Percentiles rank a stretch among this genome's conserved stretches.
These are phyloP conservation scores for Castanopsis chinensis DNA, from an alignment of 306 rosid species.

Conservation along the genomic window DNA sequence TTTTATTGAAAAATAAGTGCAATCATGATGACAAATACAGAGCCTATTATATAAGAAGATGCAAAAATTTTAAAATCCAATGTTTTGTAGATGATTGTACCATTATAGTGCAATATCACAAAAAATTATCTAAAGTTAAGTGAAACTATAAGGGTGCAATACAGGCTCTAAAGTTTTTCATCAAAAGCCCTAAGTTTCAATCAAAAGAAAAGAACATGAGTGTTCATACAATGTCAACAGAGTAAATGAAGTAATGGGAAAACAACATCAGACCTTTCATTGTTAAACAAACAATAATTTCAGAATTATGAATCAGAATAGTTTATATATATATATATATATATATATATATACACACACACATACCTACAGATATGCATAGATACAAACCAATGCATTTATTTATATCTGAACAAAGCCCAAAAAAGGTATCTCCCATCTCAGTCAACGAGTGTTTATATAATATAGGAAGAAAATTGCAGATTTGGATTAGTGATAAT, in stretches of 20 bases:
- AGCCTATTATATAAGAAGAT: background rate
- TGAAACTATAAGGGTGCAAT: background rate
- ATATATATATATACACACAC: background rate
- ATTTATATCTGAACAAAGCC: background rate
- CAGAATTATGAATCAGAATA: background rate
- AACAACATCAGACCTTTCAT: background rate
- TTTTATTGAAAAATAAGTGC: background rate
- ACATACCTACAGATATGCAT: no score
- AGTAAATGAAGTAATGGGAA: background rate
- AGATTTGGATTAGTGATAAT: background rate
- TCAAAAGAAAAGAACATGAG: background rate
- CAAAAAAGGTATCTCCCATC: background rate
- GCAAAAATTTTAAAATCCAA: background rate
- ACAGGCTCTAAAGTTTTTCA: background rate
- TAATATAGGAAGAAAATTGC: background rate
- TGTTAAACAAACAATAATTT: background rate
- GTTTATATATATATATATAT: background rate
- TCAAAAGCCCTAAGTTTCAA: background rate
- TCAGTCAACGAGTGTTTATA: background rate
- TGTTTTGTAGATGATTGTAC: background rate
- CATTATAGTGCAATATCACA: background rate
- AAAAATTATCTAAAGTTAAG: slow-evolving; percentile 5
- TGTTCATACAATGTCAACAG: background rate
- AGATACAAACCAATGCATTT: background rate
- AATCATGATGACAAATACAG: background rate